Percentiles rank a stretch among this genome's conserved stretches.
Evolutionary conservation across 2,329 filamentous ascomycete species (phyloP).

Genomic region (Parastagonospora avenae): DNA sequence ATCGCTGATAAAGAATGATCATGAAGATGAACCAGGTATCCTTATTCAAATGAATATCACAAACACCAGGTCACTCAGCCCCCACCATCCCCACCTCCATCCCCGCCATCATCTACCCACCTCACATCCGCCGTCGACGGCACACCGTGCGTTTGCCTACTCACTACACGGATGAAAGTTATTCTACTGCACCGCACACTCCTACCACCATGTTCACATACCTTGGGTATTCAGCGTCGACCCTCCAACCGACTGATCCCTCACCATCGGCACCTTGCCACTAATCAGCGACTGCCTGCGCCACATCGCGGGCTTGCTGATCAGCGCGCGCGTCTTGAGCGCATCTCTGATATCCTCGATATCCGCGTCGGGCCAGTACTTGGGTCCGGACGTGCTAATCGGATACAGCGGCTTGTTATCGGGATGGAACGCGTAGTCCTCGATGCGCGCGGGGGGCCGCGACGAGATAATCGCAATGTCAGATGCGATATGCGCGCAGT

Average conservation of each 20-base stretch:
- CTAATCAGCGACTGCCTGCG: conserved; percentile 3
- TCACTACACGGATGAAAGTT: too few species aligned
- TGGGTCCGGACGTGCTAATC: conserved; percentile 44
- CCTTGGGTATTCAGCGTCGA: background rate
- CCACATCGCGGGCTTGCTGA: conserved; percentile 14
- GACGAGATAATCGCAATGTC: conserved; percentile 75
- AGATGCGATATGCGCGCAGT: conserved; percentile 71
- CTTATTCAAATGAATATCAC: too few species aligned
- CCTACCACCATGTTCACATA: background rate
- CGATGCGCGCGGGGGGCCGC: conserved; percentile 54
- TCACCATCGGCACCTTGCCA: background rate
- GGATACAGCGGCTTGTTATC: conserved; percentile 61
- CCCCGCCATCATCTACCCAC: too few species aligned
- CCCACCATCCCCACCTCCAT: too few species aligned
- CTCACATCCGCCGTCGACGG: too few species aligned
- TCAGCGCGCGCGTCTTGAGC: conserved; percentile 28
- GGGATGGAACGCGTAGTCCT: conserved; percentile 54
- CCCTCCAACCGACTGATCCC: background rate
- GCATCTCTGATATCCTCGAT: conserved; percentile 42
- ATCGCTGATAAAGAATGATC: too few species aligned
- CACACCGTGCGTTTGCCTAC: too few species aligned
- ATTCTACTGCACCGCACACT: too few species aligned
- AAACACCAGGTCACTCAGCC: too few species aligned
- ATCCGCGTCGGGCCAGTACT: conserved; percentile 34
- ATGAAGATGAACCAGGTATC: too few species aligned